Percentiles rank a stretch among this genome's conserved stretches.
These are phyloP conservation scores for Debaryomyces maramus DNA, from an alignment of 805 yeast genomes.

Conservation along the genomic window DNA sequence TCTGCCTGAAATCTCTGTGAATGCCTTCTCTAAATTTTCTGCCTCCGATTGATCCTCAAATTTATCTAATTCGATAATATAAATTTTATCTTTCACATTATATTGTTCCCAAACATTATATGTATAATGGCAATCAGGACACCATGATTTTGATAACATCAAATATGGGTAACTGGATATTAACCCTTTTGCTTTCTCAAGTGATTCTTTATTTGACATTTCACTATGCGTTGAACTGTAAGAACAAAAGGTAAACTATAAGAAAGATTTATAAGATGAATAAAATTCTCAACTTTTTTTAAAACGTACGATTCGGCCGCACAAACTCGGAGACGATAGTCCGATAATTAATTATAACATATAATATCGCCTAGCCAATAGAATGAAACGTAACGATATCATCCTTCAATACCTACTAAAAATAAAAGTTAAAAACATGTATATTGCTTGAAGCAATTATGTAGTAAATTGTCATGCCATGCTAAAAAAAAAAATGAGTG, in stretches of 20 bases:
- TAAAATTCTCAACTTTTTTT: neutral
- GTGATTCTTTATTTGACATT: slow-evolving; percentile 21
- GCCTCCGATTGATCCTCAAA: slow-evolving; percentile 50
- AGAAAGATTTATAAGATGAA: no score
- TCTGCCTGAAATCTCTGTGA: slow-evolving; percentile 56
- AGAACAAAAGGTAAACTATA: no score
- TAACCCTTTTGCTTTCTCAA: slow-evolving; percentile 45
- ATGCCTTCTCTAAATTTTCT: slow-evolving; percentile 50
- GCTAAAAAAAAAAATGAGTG: no score
- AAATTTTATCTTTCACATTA: slow-evolving; percentile 49
- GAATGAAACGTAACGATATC: no score
- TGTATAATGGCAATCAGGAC: slow-evolving; percentile 75
- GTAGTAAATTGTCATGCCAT: no score
- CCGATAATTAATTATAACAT: no score
- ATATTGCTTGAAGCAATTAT: no score
- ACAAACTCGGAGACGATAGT: no score
- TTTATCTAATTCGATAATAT: slow-evolving; percentile 62
- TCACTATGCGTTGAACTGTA: no score
- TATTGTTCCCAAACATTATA: slow-evolving; percentile 54
- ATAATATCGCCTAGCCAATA: no score
- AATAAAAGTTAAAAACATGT: no score
- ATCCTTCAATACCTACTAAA: no score
- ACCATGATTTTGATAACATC: slow-evolving; percentile 71
- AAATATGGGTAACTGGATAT: slow-evolving; percentile 49
- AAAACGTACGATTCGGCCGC: neutral